Evolutionary conservation across 176 grass and related monocot genomes (phyloP).

Genomic region (Musa beccarii): DNA sequence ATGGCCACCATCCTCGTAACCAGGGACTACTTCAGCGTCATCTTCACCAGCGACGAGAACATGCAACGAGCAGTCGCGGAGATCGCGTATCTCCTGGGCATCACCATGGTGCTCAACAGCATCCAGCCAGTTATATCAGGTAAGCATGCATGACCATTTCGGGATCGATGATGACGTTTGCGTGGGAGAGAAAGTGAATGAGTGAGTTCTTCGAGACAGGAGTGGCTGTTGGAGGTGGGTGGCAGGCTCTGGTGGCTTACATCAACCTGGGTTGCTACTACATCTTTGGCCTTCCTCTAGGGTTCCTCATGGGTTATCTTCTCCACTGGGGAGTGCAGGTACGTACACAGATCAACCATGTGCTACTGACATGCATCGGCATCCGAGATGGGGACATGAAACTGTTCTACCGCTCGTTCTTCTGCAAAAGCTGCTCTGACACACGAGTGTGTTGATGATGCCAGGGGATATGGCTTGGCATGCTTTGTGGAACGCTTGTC

Average conservation of each 20-base stretch:
- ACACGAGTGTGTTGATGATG: too few species aligned
- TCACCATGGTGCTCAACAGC: constrained; percentile 67
- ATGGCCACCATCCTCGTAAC: constrained; percentile 30
- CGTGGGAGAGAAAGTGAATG: too few species aligned
- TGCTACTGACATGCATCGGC: too few species aligned
- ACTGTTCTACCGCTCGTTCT: too few species aligned
- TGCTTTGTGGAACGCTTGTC: constrained; percentile 3
- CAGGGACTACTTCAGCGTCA: constrained; percentile 20
- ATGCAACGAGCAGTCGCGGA: constrained; percentile 28
- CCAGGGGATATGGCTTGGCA: constrained; percentile 12
- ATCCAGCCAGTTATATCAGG: constrained; percentile 46
- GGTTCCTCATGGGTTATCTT: constrained; percentile 36
- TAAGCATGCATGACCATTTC: not conserved
- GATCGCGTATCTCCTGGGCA: constrained; percentile 30
- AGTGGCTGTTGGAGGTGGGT: constrained; percentile 54
- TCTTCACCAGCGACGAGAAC: constrained; percentile 25
- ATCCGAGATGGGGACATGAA: too few species aligned
- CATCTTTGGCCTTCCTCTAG: constrained; percentile 31
- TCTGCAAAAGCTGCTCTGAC: too few species aligned
- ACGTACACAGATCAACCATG: not conserved
- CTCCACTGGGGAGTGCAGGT: constrained; percentile 31
- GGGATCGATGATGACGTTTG: too few species aligned
- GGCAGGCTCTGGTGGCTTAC: constrained; percentile 53
- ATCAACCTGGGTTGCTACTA: constrained; percentile 59
- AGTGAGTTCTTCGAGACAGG: constrained; percentile 9